Evolutionary conservation across 495 filamentous ascomycete genomes (phyloP), one percentile per base, ranked within the genome.

Genomic region (Penicillium pancosmium): DNA sequence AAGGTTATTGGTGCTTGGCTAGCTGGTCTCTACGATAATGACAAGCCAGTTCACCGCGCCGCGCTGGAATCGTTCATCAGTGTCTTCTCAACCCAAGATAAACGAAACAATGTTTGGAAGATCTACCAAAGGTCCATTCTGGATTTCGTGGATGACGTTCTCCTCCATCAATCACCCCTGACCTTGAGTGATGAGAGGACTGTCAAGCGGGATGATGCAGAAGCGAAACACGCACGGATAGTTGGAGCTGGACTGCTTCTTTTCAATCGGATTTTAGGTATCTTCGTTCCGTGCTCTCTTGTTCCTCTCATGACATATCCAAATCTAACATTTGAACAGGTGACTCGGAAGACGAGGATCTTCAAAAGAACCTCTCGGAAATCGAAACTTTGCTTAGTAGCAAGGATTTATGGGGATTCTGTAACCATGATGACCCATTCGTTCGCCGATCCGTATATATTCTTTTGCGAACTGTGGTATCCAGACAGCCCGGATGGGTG

Each of bases 121-220:
- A 79, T 86, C 36, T 96, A 89, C 63, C 88, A 93, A 62, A 68
- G 70, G 12, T 80, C 86, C 10, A 91, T 96, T 40, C 73, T 97
- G 49, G 86, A 92, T 19, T 97, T 90, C 72, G 90, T 91, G 43
- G 83, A 80, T 40, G 85, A 90, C 73, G 90, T 91, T 16, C 79
- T 93, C 34, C 68, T 83, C 52, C 83, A 87, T 48, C 93, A 99
- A 72, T 91, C 87, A 3, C 72, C 85, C 3, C 78, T 85, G 25
- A 94, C 91, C 0, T 77, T 99, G 48, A 97, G 92, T 67, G 95
- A 98, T 69, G 88, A 93, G 71, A 83, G 92, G 52, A 90, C 85
- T 6, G 86, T 89, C 27, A 93, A 86, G 57, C 77, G 87, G 11
- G 93, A 97, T 63, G 94, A 99, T 65, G 84, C 90, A 1, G 79